Evolutionary conservation across 345 rosid genomes (phyloP), one percentile per base, ranked within the genome.

Genomic region (Eucalyptus pauciflora): DNA sequence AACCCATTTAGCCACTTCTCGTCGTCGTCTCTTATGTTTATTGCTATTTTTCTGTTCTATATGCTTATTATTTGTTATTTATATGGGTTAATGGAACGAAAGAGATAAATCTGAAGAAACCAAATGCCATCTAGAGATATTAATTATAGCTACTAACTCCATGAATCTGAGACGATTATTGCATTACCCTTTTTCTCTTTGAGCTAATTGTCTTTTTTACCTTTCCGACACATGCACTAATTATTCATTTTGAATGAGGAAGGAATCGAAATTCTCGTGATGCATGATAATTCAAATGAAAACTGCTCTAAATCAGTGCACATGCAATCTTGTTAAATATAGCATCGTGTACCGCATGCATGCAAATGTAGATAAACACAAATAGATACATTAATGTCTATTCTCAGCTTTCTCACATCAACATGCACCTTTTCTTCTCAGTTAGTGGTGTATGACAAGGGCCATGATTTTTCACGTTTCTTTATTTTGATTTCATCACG

Each of bases 11-110:
- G 15, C 7, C 69, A 60, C 69, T 62, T 62, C 8, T 12, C 2
- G 8, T 41, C 0, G 2, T 41, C 1, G 14, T 71, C 27, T 37
- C 46, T 71, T 18, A 37, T 37, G 5, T 20, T 20, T 20, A 10
- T 76, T 20, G 25, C 48, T 20, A 76, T 41, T 20, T 71, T 71
- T 10, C 43, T 71, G 14, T 71, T 37, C 5, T 37, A 9, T 10
- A 71, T 71, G 46, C 12, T 20, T 18, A 41, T 71, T 20, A 5
- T 71, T 71, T 18, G 46, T 37, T 71, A 17, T 37, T 37, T 71
- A 37, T 5, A 18, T 71, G 5, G 22, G 46, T 45, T 41, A 71
- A 37, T 71, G 83, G 27, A 37, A 37, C 6, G 14, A 71, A 71
- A 20, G 5, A 71, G 83, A 18, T 48, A 10, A 14, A 18, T 71